Evolutionary conservation across 2,329 filamentous ascomycete genomes (phyloP).

Genomic region (Curvularia eragrostidis): DNA sequence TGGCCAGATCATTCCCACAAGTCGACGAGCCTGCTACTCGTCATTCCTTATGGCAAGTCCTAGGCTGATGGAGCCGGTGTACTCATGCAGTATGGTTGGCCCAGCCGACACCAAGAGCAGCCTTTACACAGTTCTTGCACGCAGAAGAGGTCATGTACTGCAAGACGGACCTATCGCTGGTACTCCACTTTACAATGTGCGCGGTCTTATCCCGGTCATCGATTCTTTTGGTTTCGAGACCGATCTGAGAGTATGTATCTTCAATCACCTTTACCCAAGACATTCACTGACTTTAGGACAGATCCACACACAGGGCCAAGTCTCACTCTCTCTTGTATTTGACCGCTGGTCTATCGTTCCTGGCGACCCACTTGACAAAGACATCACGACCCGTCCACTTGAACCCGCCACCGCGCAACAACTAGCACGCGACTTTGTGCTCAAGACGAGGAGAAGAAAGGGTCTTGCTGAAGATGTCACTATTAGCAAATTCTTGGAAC

Average conservation of each 20-base stretch:
- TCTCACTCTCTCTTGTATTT: conserved; percentile 89
- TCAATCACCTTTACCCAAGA: not conserved
- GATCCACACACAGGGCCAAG: conserved; percentile 93
- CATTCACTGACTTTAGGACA: conserved; percentile 13
- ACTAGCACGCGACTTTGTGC: conserved; percentile 91
- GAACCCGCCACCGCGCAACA: conserved; percentile 89
- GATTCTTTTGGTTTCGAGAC: conserved; percentile 99
- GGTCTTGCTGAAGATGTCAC: conserved; percentile 94
- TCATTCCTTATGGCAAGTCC: conserved; percentile 97
- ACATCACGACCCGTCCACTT: conserved; percentile 79
- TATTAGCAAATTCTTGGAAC: conserved; percentile 94
- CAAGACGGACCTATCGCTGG: conserved; percentile 94
- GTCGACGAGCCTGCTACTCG: conserved; percentile 89
- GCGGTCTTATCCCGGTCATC: conserved; percentile 91
- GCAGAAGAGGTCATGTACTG: conserved; percentile 88
- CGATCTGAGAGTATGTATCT: conserved; percentile 68
- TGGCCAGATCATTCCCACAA: conserved; percentile 96
- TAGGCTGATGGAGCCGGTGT: conserved; percentile 95
- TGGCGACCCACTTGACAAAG: conserved; percentile 90
- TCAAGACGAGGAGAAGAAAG: conserved; percentile 94
- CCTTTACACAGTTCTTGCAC: conserved; percentile 89
- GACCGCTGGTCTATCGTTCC: conserved; percentile 96
- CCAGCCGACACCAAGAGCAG: conserved; percentile 87
- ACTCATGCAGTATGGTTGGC: conserved; percentile 89
- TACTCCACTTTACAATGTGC: conserved; percentile 90